Evolutionary conservation across 2,329 filamentous ascomycete genomes (phyloP), one percentile per base, ranked within the genome.

Genomic region (Aureobasidium vineae): DNA sequence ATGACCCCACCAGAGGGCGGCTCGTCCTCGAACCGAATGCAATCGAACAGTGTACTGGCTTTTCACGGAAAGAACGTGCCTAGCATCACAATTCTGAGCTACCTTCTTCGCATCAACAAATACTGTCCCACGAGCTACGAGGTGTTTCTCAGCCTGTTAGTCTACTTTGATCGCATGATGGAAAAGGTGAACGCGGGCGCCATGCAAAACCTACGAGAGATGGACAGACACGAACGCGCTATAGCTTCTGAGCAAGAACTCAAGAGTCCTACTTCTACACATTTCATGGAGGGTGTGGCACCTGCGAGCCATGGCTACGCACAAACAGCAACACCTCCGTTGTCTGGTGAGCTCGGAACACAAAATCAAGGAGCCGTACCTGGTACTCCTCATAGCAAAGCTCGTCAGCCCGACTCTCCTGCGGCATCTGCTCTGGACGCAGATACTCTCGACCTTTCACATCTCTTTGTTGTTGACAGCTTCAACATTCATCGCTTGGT

Each of bases 121-220:
- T 99, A 99, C 79, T 99, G 95, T 74, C 95, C 95, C 0, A 98
- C 95, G 6, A 98, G 95, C 0, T 99, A 97, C 76, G 95, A 99
- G 78, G 95, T 99, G 0, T 99, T 99, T 75, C 81, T 99, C 68
- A 97, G 93, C 75, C 79, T 99, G 73, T 80, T 99, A 65, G 93
- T 99, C 38, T 99, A 98, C 78, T 99, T 99, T 78, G 95, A 99
- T 77, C 90, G 95, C 69, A 99, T 99, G 95, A 97, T 94, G 50
- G 95, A 98, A 77, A 86, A 92, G 67, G 92, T 98, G 67, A 98
- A 98, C 75, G 88, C 90, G 52, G 84, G 89, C 67, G 89, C 92
- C 7, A 84, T 90, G 76, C 86, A 89, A 75, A 86, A 84, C 69
- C 73, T 88, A 84, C 78, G 74, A 70, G 79, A 80, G 70, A 79